Base-by-base conservation (phyloP, 2,329 filamentous ascomycete genomes). In the Sphaerulina musiva region DNA sequence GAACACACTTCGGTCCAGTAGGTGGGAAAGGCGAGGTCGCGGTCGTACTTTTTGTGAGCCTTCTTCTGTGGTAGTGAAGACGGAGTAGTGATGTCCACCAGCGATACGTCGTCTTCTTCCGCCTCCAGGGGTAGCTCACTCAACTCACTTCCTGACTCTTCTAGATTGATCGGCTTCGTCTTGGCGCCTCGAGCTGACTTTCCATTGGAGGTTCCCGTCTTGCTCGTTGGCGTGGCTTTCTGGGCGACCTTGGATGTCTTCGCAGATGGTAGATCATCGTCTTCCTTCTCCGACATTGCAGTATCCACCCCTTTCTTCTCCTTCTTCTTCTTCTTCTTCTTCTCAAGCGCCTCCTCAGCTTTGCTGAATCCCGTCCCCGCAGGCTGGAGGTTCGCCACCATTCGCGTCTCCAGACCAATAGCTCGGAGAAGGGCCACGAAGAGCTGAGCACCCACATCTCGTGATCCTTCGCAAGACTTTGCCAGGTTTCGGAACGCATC, bases 1-100 rank as follows among this genome's bases (percentile, higher is more conserved):
- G 91, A 96, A 1, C 93, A 76, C 2, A 88, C 86, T 69, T 98
- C 93, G 0, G 87, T 86, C 93, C 93, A 98, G 69, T 97, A 97
- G 48, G 87, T 86, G 1, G 93, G 91, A 60, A 85, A 93, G 2
- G 84, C 81, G 29, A 96, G 76, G 61, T 95, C 90, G 17, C 79
- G 77, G 62, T 95, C 89, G 63, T 85, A 87, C 51, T 78, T 76
- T 55, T 76, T 78, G 26, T 66, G 64, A 39, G 69, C 53, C 38
- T 60, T 71, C 60, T 72, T 78, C 48, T 69, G 71, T 4, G 10
- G 10, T 17, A 74, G 71, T 2, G 71, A 70, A 7, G 72, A 59
- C 32, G 75, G 72, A 10, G 75, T 76, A 10, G 75, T 77, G 17
- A 85, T 60, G 52, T 86, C 81, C 6, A 85, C 70, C 1, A 84